Percentiles rank a stretch among this genome's conserved stretches.
Evolutionary conservation across 78 protist genomes (phyloP).

Genomic region (Creolimax fragrantissima): DNA sequence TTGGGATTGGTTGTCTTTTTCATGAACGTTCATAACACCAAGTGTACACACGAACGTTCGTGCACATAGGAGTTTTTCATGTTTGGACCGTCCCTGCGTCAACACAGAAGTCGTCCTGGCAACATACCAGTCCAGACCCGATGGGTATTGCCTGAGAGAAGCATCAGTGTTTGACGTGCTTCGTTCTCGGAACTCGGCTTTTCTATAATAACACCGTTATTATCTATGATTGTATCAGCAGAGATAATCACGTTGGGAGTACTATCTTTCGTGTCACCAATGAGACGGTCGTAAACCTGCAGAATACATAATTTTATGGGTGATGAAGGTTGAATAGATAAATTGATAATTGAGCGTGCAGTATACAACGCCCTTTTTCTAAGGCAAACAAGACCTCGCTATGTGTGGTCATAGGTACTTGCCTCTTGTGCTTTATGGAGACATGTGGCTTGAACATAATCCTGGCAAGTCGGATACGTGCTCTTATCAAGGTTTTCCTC

Average conservation of each 20-base stretch:
- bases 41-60: too few relatives aligned
- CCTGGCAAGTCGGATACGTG: neutral
- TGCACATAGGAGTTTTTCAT: too few relatives aligned
- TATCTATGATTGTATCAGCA: neutral
- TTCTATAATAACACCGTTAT: neutral
- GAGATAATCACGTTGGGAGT: neutral
- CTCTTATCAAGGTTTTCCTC: neutral
- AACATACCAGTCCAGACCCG: neutral
- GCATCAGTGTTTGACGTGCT: neutral
- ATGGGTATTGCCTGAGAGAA: neutral
- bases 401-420: neutral
- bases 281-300: neutral
- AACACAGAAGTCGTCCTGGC: too few relatives aligned
- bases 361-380: too few relatives aligned
- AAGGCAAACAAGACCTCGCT: too few relatives aligned
- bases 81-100: too few relatives aligned
- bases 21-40: too few relatives aligned
- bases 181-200: neutral
- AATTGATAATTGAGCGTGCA: too few relatives aligned
- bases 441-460: neutral
- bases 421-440: neutral
- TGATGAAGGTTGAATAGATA: too few relatives aligned
- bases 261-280: neutral
- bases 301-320: too few relatives aligned
- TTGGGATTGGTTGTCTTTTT: too few relatives aligned